Conservation (phyloP, 1,284 basidiomycete genomes). For the Melampsora occidentalis region DNA sequence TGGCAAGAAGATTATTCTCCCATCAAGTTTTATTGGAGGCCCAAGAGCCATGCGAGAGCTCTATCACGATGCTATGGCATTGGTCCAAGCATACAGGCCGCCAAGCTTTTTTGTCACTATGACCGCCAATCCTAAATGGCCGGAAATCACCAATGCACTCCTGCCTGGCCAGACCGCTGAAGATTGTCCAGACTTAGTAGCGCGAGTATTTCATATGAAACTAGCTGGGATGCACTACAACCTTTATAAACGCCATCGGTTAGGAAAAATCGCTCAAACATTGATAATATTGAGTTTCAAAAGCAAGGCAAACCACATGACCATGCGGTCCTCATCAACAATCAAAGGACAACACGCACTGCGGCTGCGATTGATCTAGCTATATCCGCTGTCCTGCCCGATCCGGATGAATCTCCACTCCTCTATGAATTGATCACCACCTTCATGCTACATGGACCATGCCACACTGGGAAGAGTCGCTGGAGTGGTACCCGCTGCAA, state of each 20-base stretch:
- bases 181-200: not conserved
- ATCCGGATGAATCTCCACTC: too few relatives aligned
- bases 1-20: slow-evolving; percentile 53
- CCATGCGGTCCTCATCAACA: too few relatives aligned
- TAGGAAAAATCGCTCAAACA: too few relatives aligned
- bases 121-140: slow-evolving; percentile 56
- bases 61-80: slow-evolving; percentile 53
- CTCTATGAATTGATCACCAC: too few relatives aligned
- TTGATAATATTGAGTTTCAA: too few relatives aligned
- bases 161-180: not conserved
- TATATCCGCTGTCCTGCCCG: too few relatives aligned
- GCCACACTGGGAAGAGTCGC: not conserved
- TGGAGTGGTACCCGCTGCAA: not conserved
- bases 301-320: too few relatives aligned
- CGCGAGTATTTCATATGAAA: not conserved
- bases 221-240: not conserved
- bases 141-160: not conserved
- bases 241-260: too few relatives aligned
- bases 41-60: not conserved
- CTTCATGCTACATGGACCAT: slow-evolving; percentile 14
- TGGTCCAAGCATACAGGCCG: slow-evolving; percentile 51
- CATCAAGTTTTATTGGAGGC: slow-evolving; percentile 49
- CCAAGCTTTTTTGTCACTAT: slow-evolving; percentile 56
- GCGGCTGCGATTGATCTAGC: too few relatives aligned
- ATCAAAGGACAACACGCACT: too few relatives aligned